These are phyloP conservation scores for Ophiostoma sp. DNA, from an alignment of 2,329 filamentous ascomycete genomes.

Conservation along the genomic window DNA sequence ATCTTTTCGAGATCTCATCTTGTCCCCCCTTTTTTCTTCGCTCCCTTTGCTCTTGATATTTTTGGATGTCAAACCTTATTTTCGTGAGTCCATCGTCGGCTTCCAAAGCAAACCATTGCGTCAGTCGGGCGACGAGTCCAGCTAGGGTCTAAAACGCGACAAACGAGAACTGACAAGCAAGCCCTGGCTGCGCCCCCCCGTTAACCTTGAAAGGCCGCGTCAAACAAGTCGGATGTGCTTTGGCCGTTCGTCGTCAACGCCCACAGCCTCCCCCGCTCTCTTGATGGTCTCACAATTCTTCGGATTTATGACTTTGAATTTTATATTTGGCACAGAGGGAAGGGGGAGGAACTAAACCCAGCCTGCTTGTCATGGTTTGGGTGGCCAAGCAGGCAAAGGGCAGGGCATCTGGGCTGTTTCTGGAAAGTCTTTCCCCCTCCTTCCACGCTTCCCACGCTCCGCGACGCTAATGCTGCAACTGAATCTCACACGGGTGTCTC, in stretches of 20 bases:
- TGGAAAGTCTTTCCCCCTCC: background rate
- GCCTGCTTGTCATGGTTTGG: background rate
- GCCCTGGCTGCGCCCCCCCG: conserved; percentile 8
- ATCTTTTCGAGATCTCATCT: background rate
- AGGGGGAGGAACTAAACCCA: background rate
- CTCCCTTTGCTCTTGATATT: background rate
- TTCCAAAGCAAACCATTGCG: background rate
- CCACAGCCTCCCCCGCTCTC: conserved; percentile 12
- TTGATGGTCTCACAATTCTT: background rate
- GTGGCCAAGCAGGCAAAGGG: background rate
- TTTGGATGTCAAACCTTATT: background rate
- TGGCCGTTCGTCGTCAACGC: background rate
- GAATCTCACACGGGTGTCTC: background rate
- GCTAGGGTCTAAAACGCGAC: background rate
- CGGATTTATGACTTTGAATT: background rate
- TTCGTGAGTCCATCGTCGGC: background rate
- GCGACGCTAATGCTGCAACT: background rate
- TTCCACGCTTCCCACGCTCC: background rate
- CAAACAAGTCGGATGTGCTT: background rate
- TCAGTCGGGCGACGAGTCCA: conserved; percentile 4
- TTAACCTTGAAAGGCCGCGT: background rate
- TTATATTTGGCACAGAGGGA: conserved; percentile 4
- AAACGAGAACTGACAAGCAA: background rate
- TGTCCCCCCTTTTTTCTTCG: background rate
- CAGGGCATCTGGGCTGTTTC: conserved; percentile 7